Percentiles rank a stretch among this genome's conserved stretches.
phyloP scores from a whole-genome alignment of 176 grass and related monocot genomes.

The Carex kokanica region DNA sequence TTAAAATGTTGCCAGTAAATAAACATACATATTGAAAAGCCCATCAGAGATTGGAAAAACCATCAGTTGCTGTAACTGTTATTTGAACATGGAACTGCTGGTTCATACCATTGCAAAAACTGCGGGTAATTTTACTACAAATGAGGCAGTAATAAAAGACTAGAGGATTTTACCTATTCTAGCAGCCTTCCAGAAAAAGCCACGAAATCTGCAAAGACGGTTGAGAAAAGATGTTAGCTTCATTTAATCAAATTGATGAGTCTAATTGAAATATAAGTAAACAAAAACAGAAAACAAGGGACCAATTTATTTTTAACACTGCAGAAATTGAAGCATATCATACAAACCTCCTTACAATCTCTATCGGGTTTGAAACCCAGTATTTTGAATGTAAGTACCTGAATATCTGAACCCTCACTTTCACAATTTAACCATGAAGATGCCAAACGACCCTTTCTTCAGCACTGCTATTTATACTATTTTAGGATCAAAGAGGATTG shows the following conservation, averaged over 20 bases:
- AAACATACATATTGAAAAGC: neutral
- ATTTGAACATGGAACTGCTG: neutral
- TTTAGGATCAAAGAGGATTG: neutral
- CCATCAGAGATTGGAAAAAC: neutral
- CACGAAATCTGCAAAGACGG: constrained; percentile 43
- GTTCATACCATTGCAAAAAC: neutral
- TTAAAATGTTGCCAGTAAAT: neutral
- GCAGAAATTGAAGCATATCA: neutral
- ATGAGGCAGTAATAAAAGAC: neutral
- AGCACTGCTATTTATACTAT: neutral
- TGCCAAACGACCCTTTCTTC: neutral
- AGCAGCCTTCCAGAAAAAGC: constrained; percentile 74
- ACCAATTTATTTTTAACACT: neutral
- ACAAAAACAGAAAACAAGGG: neutral
- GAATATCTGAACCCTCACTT: neutral
- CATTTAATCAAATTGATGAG: constrained; percentile 5
- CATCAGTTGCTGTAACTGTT: neutral
- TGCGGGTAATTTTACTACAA: neutral
- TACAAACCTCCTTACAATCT: neutral
- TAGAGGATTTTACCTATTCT: constrained; percentile 50
- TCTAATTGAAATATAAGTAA: neutral
- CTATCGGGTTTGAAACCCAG: neutral
- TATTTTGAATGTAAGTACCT: neutral
- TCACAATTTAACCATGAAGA: neutral
- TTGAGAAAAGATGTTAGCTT: constrained; percentile 4